Evolutionary conservation across 2,329 filamentous ascomycete species (phyloP).

Genomic region (Didymella pomorum): DNA sequence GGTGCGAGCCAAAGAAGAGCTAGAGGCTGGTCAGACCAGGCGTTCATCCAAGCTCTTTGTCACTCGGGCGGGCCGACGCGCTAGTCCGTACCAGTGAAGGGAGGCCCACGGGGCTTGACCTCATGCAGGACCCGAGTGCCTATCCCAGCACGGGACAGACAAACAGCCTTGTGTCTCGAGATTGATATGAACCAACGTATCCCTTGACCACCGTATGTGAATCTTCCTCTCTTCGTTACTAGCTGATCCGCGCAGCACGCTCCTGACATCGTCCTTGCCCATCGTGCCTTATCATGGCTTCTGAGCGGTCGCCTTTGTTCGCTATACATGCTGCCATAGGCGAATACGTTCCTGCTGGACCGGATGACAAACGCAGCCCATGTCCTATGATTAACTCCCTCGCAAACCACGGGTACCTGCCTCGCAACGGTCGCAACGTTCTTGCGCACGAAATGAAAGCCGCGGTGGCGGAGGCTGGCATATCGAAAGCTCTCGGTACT

Average conservation of each 20-base stretch:
- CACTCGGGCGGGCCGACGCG: conserved; percentile 11
- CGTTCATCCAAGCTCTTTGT: conserved; percentile 1
- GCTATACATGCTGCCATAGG: conserved; percentile 8
- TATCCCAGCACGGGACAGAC: conserved; percentile 2
- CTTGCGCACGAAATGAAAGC: conserved; percentile 13
- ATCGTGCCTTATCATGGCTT: not conserved
- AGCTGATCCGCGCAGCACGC: not conserved
- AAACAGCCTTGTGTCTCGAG: not conserved
- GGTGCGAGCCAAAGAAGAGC: not conserved
- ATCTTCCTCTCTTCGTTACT: too few relatives aligned
- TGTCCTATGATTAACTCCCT: conserved; percentile 52
- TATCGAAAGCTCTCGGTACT: conserved; percentile 3
- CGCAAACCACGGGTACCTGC: conserved; percentile 52
- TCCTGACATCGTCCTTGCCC: not conserved
- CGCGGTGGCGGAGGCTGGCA: conserved; percentile 10
- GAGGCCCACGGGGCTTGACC: conserved; percentile 4
- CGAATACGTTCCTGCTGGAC: conserved; percentile 7
- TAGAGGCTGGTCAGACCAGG: not conserved
- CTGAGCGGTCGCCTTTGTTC: conserved; percentile 6
- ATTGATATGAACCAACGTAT: not conserved
- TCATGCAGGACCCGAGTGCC: conserved; percentile 12
- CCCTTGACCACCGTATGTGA: not conserved
- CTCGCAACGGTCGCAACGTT: conserved; percentile 33
- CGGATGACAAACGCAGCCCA: conserved; percentile 25
- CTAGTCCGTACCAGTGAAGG: conserved; percentile 11